Conservation (phyloP, 2,329 filamentous ascomycete species). For the Microthyrium microscopicum region DNA sequence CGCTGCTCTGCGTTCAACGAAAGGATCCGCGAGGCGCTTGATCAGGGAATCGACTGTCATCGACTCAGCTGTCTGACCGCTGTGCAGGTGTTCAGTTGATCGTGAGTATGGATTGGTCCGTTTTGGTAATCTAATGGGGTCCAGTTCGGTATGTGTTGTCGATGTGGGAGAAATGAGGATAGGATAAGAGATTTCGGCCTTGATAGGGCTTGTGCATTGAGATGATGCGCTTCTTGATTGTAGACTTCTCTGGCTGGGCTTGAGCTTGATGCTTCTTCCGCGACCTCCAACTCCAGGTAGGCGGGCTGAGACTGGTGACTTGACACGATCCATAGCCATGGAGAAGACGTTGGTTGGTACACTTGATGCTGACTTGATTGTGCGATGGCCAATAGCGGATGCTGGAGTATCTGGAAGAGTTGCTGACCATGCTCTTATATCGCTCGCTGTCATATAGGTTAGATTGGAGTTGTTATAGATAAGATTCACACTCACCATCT, state of each 20-base stretch:
- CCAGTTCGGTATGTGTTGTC: no score
- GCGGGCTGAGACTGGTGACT: constrained; percentile 2
- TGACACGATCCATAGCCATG: constrained; percentile 3
- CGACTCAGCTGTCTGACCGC: background rate
- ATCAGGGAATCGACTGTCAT: background rate
- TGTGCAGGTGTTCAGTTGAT: no score
- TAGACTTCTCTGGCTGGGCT: background rate
- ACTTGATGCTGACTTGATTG: constrained; percentile 3
- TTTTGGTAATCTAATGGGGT: no score
- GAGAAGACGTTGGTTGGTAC: constrained; percentile 3
- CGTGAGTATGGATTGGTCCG: no score
- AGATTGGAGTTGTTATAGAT: no score
- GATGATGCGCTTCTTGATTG: background rate
- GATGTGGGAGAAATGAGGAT: no score
- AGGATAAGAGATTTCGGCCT: no score
- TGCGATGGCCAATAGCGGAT: background rate
- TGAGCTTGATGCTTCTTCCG: constrained; percentile 2
- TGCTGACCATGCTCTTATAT: no score
- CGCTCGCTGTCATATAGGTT: no score
- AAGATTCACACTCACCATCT: no score
- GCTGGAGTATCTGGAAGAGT: constrained; percentile 1
- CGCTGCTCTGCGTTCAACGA: no score
- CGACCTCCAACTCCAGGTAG: constrained; percentile 4
- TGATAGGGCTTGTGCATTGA: no score
- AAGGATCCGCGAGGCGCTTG: background rate